These are phyloP conservation scores for Aschersonia sp. DNA, from an alignment of 2,329 filamentous ascomycete species.

Conservation along the genomic window DNA sequence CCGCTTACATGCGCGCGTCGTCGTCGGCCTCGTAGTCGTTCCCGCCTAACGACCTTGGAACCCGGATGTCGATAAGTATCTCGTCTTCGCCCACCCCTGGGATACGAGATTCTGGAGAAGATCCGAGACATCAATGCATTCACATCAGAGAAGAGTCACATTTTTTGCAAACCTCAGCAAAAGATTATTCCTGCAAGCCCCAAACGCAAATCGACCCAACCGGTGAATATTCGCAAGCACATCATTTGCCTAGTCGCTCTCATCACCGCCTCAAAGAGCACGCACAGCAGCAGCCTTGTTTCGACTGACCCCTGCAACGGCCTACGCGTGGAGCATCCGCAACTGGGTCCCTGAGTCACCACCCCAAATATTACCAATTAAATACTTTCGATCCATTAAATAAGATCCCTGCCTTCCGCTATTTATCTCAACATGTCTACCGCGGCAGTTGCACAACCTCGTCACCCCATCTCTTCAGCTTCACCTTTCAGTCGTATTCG, in stretches of 20 bases:
- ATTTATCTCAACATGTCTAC: constrained; percentile 13
- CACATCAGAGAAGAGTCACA: no score
- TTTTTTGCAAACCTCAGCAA: no score
- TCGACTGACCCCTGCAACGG: constrained; percentile 12
- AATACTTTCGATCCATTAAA: background rate
- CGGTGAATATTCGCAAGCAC: constrained; percentile 6
- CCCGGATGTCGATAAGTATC: constrained; percentile 3
- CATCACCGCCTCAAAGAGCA: constrained; percentile 7
- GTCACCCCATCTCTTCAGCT: constrained; percentile 8
- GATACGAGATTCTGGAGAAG: background rate
- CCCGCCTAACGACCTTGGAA: constrained; percentile 2
- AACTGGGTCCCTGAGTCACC: constrained; percentile 13
- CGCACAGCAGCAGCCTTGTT: background rate
- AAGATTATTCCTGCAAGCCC: no score
- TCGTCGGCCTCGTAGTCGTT: constrained; percentile 6
- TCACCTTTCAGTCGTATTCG: constrained; percentile 13
- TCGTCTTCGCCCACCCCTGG: constrained; percentile 1
- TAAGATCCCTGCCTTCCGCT: background rate
- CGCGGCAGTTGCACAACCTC: constrained; percentile 11
- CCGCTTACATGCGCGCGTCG: constrained; percentile 13
- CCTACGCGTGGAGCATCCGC: constrained; percentile 7
- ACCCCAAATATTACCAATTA: constrained; percentile 3
- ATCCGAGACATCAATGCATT: background rate
- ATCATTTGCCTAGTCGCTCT: constrained; percentile 13
- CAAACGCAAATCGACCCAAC: background rate